Base-by-base conservation (phyloP, 2,329 filamentous ascomycete species). In the Corniculantispora saksenae region DNA sequence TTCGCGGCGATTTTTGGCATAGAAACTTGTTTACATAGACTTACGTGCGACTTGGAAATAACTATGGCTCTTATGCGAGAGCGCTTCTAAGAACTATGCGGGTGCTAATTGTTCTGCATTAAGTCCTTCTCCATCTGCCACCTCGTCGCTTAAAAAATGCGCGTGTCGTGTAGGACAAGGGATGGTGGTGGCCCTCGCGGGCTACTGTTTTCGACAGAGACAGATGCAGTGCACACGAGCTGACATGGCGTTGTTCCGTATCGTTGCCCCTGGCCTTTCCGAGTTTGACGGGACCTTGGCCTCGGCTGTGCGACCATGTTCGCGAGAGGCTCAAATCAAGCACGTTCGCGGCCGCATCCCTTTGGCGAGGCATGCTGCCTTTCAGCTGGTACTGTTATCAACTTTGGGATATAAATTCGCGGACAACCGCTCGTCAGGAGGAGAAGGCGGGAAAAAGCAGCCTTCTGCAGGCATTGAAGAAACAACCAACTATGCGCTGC, bases 201-300 rank as follows among this genome's bases (percentile, higher is more conserved):
- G 13, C 38, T 58, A 58, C 45, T 29, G 54, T 64, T 64, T 64
- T 54, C 47, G 61, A 53, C 53, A 58, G 54, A 64, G 54, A 58
- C 61, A 64, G 32, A 43, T 58, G 54, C 47, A 23, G 54, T 54
- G 54, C 35, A 58, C 61, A 53, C 32, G 25, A 53, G 54, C 45
- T 53, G 53, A 58, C 54, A 64, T n/a, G 23, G 29, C 61, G 13
- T n/a, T 27, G 29, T 27, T 35, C 61, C 40, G 27, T 25, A n/a
- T 63, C 38, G 12, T 29, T 47, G 43, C 29, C 29, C 54, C 47
- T 64, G 23, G 17, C 19, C 12, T 32, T 43, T 5, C 23, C 19
- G 12, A 53, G 54, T 53, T 45, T 47, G 54, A 56, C 53, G 48
- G 25, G 35, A 21, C 6, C 12, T 27, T 64, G 45, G 61, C 25